A percentile compares a stretch with the other conserved stretches of the same genome.
Conservation (phyloP, 75 land plant genomes). For the Pinus tabuliformis region DNA sequence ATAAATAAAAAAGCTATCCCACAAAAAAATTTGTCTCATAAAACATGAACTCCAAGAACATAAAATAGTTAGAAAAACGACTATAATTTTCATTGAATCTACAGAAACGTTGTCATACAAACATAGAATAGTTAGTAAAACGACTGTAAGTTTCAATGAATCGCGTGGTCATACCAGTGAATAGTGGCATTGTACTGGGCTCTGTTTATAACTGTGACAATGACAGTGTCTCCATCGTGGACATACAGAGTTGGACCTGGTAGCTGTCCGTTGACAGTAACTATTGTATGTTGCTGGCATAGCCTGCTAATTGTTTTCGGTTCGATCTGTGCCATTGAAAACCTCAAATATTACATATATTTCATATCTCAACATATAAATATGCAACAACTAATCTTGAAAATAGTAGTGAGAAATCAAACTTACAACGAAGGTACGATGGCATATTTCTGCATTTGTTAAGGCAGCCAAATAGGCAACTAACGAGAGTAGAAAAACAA, state of each 20-base stretch:
- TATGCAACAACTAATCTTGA: neutral
- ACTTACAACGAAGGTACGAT: neutral
- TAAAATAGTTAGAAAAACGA: no score
- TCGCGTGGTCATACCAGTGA: slow-evolving; percentile 9
- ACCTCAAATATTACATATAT: neutral
- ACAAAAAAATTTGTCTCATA: neutral
- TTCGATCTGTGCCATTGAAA: neutral
- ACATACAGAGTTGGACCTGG: slow-evolving; percentile 20
- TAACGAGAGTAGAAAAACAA: no score
- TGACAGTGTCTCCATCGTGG: slow-evolving; percentile 13
- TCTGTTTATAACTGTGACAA: slow-evolving; percentile 15
- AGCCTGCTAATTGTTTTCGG: neutral
- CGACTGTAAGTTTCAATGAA: no score
- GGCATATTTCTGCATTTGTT: neutral
- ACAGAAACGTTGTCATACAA: neutral
- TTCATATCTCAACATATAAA: no score
- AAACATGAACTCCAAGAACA: no score
- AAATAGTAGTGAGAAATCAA: neutral
- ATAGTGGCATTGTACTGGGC: slow-evolving; percentile 15
- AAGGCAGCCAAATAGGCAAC: neutral
- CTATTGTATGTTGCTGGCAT: neutral
- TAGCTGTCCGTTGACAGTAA: slow-evolving; percentile 16
- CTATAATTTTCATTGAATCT: no score
- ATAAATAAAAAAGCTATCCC: no score
- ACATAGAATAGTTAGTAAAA: no score